These are phyloP conservation scores for Dionaea muscipula DNA, from an alignment of 179 eudicot species.

Conservation along the genomic window DNA sequence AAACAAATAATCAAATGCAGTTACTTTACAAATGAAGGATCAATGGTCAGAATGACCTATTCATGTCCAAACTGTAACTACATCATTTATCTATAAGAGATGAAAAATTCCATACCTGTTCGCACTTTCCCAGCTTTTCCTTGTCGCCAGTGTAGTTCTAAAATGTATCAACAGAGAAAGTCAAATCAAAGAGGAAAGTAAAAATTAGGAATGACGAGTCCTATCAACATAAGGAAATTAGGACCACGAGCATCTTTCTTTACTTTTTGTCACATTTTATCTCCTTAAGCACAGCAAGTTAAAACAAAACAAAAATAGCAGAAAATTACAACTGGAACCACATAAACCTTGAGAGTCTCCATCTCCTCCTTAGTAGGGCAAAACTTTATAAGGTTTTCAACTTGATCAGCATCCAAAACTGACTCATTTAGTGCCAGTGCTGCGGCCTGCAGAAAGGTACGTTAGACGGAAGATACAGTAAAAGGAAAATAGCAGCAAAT, in stretches of 20 bases:
- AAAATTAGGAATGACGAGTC: too few relatives aligned
- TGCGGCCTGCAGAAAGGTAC: background rate
- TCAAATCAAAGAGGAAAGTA: too few relatives aligned
- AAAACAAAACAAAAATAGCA: background rate
- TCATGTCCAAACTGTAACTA: too few relatives aligned
- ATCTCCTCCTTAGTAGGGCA: slow-evolving; percentile 48
- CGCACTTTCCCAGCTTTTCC: slow-evolving; percentile 32
- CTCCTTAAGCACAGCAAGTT: background rate
- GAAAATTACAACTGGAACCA: background rate
- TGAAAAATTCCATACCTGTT: slow-evolving; percentile 17
- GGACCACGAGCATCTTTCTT: background rate
- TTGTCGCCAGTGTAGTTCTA: slow-evolving; percentile 28
- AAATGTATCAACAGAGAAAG: background rate
- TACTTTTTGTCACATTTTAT: background rate
- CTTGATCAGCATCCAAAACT: slow-evolving; percentile 37
- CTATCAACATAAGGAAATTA: background rate
- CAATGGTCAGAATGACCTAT: too few relatives aligned
- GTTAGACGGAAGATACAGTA: too few relatives aligned
- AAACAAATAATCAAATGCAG: too few relatives aligned
- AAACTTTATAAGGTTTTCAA: slow-evolving; percentile 39
- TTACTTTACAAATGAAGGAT: too few relatives aligned
- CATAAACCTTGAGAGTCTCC: slow-evolving; percentile 32
- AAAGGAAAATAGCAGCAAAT: too few relatives aligned
- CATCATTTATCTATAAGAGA: too few relatives aligned
- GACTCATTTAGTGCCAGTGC: slow-evolving; percentile 32